Evolutionary conservation across 2,329 filamentous ascomycete genomes (phyloP), one percentile per base, ranked within the genome.

Genomic region (Taxawa tesnikishii): DNA sequence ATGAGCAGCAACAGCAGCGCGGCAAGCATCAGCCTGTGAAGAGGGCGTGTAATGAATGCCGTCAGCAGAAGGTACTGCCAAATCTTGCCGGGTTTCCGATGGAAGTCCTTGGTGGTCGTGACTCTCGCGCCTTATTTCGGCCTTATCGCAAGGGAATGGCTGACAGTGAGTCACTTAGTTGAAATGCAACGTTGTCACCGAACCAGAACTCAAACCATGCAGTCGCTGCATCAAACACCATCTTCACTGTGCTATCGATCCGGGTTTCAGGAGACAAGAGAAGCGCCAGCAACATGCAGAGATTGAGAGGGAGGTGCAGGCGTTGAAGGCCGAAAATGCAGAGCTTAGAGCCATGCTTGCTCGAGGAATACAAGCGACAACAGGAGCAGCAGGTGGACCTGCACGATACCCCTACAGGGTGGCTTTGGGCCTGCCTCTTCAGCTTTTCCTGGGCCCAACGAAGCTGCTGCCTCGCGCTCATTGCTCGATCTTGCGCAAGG

Each of bases 231-330:
- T 73, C 51, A 81, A 83, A 47, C 71, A 87, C 49, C 82, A 80
- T 56, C 75, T 88, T 39, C 73, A 78, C 39, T 90, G 83, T 66
- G 83, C 83, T 55, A 88, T 90, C 55, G 81, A 88, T 55, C 82
- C 79, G 48, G 84, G 85, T 56, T 88, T 88, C 60, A 87, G 85
- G 67, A 76, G 82, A 45, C 67, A 87, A 12, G 79, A 82, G 41
- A 90, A 90, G 63, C 72, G 82, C 26, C 81, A 75, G 42, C 81
- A 83, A 53, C 81, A 88, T 56, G 81, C 81, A 47, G 82, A 87
- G 58, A 87, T 87, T 80, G 81, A 84, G 52, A 80, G 76, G 58
- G 79, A 87, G 55, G 82, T 87, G 48, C 79, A 83, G 36, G 43
- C 53, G 26, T 48, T 61, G 42, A 55, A 72, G 65, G 40, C 43